phyloP scores from a whole-genome alignment of 2,329 filamentous ascomycete genomes.

The Elsinoe arachidis region DNA sequence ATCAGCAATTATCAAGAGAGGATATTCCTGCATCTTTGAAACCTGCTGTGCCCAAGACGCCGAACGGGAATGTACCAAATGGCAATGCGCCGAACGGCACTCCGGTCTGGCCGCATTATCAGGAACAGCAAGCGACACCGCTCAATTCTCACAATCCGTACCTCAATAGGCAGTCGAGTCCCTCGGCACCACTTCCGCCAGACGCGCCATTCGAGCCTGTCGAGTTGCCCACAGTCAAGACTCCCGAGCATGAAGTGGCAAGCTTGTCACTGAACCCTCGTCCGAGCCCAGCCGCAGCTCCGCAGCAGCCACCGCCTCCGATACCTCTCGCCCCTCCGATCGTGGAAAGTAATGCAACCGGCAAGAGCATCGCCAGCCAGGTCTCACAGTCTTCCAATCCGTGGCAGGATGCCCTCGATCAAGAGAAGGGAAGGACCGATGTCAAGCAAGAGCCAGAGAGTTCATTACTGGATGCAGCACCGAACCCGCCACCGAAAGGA shows the following conservation, averaged over 20 bases:
- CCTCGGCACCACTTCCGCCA: slow-evolving; percentile 19
- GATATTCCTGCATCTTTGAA: slow-evolving; percentile 18
- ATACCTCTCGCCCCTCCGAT: not conserved
- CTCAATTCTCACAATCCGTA: slow-evolving; percentile 39
- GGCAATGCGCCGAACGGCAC: slow-evolving; percentile 7
- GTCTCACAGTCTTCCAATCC: slow-evolving; percentile 17
- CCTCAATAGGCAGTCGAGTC: slow-evolving; percentile 27
- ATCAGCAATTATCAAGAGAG: slow-evolving; percentile 7
- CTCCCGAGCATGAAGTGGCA: slow-evolving; percentile 33
- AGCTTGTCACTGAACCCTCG: slow-evolving; percentile 26
- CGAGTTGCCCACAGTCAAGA: slow-evolving; percentile 34
- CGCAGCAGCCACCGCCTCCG: not conserved
- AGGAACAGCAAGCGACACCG: slow-evolving; percentile 15
- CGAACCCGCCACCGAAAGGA: slow-evolving; percentile 5
- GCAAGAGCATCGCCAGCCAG: slow-evolving; percentile 15
- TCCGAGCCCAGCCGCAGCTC: not conserved
- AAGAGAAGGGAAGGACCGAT: slow-evolving; percentile 20
- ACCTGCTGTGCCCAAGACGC: slow-evolving; percentile 15
- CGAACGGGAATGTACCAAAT: slow-evolving; percentile 8
- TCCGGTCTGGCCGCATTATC: slow-evolving; percentile 9
- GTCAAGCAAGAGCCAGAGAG: not conserved
- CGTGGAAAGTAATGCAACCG: not conserved
- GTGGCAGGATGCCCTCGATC: slow-evolving; percentile 16
- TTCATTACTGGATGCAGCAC: not conserved
- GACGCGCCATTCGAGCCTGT: slow-evolving; percentile 26